Percentiles rank a stretch among this genome's conserved stretches.
These are phyloP conservation scores for Corchorus capsularis DNA, from an alignment of 345 rosid genomes.

Conservation along the genomic window DNA sequence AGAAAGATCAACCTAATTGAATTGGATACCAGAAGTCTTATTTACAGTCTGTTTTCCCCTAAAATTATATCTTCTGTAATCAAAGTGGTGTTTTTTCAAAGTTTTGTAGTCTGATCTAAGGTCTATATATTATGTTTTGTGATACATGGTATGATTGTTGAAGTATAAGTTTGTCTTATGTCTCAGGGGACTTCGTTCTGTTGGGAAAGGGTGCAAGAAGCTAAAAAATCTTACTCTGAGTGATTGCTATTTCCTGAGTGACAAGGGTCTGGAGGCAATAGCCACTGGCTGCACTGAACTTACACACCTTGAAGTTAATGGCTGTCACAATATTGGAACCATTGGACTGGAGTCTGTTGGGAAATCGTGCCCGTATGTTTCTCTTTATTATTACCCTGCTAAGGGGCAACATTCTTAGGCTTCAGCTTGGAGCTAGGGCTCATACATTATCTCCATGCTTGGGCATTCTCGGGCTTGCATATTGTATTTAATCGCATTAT, in stretches of 20 bases:
- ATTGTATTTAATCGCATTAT: neutral
- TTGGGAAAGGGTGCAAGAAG: constrained; percentile 81
- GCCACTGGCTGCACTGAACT: constrained; percentile 79
- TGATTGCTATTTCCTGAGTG: constrained; percentile 79
- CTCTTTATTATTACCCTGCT: neutral
- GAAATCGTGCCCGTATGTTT: constrained; percentile 70
- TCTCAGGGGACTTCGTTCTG: constrained; percentile 76
- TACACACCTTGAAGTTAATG: constrained; percentile 84
- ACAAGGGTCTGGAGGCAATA: constrained; percentile 78
- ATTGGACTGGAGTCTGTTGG: constrained; percentile 80
- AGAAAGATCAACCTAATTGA: constrained; percentile 5
- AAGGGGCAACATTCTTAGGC: neutral
- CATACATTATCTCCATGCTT: constrained; percentile 1
- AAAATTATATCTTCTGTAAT: constrained; percentile 8
- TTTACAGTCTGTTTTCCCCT: neutral
- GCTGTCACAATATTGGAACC: constrained; percentile 90
- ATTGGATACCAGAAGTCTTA: neutral
- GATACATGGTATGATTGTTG: neutral
- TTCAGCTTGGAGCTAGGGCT: neutral
- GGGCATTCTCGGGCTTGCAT: neutral
- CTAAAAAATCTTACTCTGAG: constrained; percentile 72
- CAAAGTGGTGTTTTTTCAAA: neutral
- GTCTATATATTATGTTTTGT: neutral
- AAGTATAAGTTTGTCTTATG: constrained; percentile 15
- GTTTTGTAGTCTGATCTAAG: neutral